Evolutionary conservation across 495 filamentous ascomycete genomes (phyloP), one percentile per base, ranked within the genome.

Genomic region (Beverwykella pulmonaria): DNA sequence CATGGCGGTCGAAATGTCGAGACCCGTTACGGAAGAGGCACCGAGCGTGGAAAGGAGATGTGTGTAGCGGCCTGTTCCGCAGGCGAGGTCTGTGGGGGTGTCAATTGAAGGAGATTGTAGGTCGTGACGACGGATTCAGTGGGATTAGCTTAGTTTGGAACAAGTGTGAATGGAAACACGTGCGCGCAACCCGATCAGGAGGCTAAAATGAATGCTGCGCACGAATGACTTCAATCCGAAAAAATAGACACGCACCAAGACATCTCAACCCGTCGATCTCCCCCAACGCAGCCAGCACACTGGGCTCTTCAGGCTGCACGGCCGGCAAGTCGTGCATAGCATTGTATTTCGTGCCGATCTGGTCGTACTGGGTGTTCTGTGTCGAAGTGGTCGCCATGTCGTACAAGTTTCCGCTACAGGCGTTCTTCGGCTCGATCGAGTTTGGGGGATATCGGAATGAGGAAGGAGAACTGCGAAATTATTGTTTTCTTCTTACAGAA

Each of bases 1-100:
- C 68, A 71, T 68, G 23, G 52, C 54, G 34, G 53, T 7, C 12
- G 68, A 71, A 19, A 71, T 71, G 56, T 71, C 68, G 64, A 46
- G 54, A 44, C 53, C 60, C 59, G 19, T n/a, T 10, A 69, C 60
- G 49, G 47, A 58, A 19, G 44, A 23, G 17, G 66, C 66, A 61
- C 60, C 66, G 5, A 69, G 66, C 12, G 53, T 19, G 46, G 34
- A 32, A 17, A 64, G 53, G 46, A 64, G 66, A 26, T 53, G 17
- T 6, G 54, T 54, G 55, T 64, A 69, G 66, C 66, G 61, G 23
- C 66, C 66, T 14, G 59, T 62, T 19, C 66, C 66, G 47, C 66
- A 69, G 44, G 60, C 66, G 29, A 69, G 66, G 29, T 69, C 65
- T 68, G 46, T 26, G 34, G 5, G 26, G 26, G 34, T 17, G 9